These are phyloP conservation scores for Bipolaris zeicola DNA, from an alignment of 2,329 filamentous ascomycete species.

Conservation along the genomic window DNA sequence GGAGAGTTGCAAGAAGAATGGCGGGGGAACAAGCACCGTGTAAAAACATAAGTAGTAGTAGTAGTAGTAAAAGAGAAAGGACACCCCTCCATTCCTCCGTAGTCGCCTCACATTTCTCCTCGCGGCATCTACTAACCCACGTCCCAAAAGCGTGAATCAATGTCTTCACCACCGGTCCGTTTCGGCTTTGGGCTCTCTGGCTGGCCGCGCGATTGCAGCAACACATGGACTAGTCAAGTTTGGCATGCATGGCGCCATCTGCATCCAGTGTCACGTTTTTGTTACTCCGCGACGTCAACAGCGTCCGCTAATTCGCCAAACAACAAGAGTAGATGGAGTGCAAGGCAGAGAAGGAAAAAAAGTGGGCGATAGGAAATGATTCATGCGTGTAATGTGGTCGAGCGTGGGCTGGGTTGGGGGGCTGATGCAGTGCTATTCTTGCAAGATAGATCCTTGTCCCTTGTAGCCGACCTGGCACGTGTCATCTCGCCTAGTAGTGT, in stretches of 20 bases:
- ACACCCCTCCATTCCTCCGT: neutral
- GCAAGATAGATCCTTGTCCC: neutral
- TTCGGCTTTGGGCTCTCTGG: constrained; percentile 8
- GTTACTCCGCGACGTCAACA: constrained; percentile 2
- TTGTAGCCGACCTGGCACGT: neutral
- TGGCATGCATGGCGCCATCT: constrained; percentile 28
- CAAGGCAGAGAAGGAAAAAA: neutral
- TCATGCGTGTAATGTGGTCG: neutral
- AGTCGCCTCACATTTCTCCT: neutral
- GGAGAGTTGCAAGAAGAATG: neutral
- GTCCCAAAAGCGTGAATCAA: constrained; percentile 29
- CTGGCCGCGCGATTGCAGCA: constrained; percentile 27
- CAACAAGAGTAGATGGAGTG: neutral
- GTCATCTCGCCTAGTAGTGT: neutral
- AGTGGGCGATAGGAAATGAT: neutral
- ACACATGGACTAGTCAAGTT: constrained; percentile 31
- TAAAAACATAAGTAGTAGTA: neutral
- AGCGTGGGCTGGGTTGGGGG: neutral
- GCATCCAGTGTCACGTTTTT: constrained; percentile 21
- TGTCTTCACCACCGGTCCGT: constrained; percentile 28
- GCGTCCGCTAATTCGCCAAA: neutral
- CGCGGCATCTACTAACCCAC: neutral
- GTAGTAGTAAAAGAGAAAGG: neutral
- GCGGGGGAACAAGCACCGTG: neutral
- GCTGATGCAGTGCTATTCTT: too few species aligned